Evolutionary conservation across 2,329 filamentous ascomycete species (phyloP), one percentile per base, ranked within the genome.

Genomic region (Aspergillus aculeatinus): DNA sequence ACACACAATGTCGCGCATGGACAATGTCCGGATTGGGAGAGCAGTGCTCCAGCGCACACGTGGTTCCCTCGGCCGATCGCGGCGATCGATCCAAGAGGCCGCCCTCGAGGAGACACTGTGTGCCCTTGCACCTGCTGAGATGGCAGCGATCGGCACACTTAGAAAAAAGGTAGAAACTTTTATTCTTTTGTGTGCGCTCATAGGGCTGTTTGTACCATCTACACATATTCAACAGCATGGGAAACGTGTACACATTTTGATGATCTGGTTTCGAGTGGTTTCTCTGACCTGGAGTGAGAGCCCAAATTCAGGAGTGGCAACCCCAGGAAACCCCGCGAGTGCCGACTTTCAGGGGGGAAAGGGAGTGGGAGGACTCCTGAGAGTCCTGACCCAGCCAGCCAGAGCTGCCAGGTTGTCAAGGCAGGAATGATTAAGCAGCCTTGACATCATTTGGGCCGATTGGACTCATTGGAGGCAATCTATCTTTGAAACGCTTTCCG

Each of bases 391-490:
- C 33, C 33, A 35, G 33, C 4, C 12, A 4, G 33, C 6, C 23
- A 23, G 23, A 23, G 4, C 14, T 19, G 39, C 39, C 33, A 12
- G 33, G 33, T 35, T 35, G 4, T 35, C 33, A 12, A 35, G 33
- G 33, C 33, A 16, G 14, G 4, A 16, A 35, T 29, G 3, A 16
- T 35, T 35, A 35, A 35, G 12, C 14, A 35, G 39, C 14, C 39
- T 44, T 19, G 14, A 44, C 14, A 44, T 44, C 14, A 44, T 19
- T 19, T 19, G 14, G 16, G 16, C 7, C 19, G 6, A 44, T 12
- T 35, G 9, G 7, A 12, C 31, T 12, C 12, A 10, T 14, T n/a
- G 16, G 39, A n/a, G 4, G 70, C 65, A 12, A 19, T 44, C 16
- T 44, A 44, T 44, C 39, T 44, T 44, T 44, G 39, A 44, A 44